Evolutionary conservation across 2,329 filamentous ascomycete species (phyloP), one percentile per base, ranked within the genome.

Genomic region (Stagonosporopsis rhizophila): DNA sequence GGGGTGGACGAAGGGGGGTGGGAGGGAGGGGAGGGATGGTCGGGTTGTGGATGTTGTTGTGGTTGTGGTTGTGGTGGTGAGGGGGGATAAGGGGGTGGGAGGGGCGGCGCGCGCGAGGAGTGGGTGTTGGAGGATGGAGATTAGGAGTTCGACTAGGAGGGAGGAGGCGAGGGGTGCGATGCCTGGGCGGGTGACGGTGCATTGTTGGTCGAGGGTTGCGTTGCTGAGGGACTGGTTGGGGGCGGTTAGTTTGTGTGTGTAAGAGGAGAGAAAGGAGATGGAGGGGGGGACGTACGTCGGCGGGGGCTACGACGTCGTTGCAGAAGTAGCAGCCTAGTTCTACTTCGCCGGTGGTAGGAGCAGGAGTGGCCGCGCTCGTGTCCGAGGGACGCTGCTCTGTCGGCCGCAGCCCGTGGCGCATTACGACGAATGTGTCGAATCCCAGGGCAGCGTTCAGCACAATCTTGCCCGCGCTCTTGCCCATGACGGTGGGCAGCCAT

Each of bases 261-360:
- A 25, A 20, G 0, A 7, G 6, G 11, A 2, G 1, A 9, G 7
- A 9, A 17, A 69, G 57, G 25, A n/a, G 34, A 46, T 25, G 8
- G 2, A 9, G 19, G 23, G 52, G 58, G 62, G 20, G 4, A 83
- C 89, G 86, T 80, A 96, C 93, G 79, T 98, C 92, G 60, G 89
- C 89, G 20, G 95, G 95, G 6, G 94, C 91, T 45, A 98, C 94
- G 23, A 99, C 94, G 74, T 99, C 95, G 69, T 96, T 98, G 79
- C 95, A 99, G 77, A 98, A 99, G 75, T 99, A 99, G 77, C 95
- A 99, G 9, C 95, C 95, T 23, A 98, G 82, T 23, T 91, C 87
- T 47, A 86, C 80, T 50, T 86, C 81, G n/a, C 61, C 82, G 11
- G 20, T 27, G 11, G 40, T 20, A n/a, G n/a, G n/a, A 7, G 17